phyloP scores from a whole-genome alignment of 2,329 filamentous ascomycete species.

The Chaetomiaceae sp. region DNA sequence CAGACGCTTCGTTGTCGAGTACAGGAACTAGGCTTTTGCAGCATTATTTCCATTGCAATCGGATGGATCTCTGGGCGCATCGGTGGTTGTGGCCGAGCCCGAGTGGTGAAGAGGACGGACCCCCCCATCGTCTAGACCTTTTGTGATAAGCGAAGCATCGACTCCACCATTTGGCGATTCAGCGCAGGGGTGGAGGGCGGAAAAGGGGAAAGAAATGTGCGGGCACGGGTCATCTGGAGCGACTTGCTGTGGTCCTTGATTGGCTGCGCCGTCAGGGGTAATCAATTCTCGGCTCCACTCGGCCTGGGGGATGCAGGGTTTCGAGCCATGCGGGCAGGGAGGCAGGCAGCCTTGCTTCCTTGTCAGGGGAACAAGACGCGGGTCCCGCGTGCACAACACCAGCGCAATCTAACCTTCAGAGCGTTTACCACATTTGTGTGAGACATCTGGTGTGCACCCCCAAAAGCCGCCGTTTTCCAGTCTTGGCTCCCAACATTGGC shows the following conservation, averaged over 20 bases:
- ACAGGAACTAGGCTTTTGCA: constrained; percentile 36
- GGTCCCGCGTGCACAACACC: constrained; percentile 12
- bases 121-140: no score
- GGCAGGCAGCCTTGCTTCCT: constrained; percentile 8
- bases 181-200: no score
- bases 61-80: no score
- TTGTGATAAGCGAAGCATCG: no score
- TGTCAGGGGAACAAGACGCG: constrained; percentile 14
- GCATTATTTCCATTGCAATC: no score
- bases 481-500: no score
- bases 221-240: no score
- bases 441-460: neutral
- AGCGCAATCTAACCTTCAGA: no score
- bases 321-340: constrained; percentile 13
- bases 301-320: constrained; percentile 6
- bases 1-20: constrained; percentile 69
- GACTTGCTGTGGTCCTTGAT: constrained; percentile 9
- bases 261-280: constrained; percentile 18
- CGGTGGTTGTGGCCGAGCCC: no score
- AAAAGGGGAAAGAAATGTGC: no score
- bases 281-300: constrained; percentile 12
- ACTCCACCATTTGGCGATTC: constrained; percentile 1
- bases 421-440: constrained; percentile 2
- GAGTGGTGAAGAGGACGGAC: no score
- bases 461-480: no score